Evolutionary conservation across 169 alveolate species (phyloP).

Genomic region (Plasmodium chabaudi): DNA sequence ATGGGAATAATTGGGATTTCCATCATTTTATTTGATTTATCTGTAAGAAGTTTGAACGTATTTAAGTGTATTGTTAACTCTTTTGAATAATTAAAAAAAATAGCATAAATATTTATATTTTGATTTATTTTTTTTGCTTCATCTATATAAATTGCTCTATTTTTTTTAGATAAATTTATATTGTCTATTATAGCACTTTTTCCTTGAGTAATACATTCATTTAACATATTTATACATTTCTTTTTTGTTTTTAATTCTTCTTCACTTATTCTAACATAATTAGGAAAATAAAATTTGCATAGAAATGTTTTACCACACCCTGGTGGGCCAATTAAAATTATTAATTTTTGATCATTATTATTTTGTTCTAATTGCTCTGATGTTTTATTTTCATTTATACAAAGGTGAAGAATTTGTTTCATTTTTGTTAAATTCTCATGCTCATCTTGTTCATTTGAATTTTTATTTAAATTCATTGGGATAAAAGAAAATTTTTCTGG

Average conservation of each 20-base stretch:
- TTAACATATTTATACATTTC: conserved; percentile 26
- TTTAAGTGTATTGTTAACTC: conserved; percentile 48
- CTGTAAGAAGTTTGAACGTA: conserved; percentile 52
- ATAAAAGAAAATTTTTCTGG: conserved; percentile 37
- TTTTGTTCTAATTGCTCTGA: neutral
- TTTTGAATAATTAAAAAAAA: conserved; percentile 57
- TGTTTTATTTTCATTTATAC: neutral
- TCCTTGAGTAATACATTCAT: conserved; percentile 13
- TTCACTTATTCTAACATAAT: conserved; percentile 13
- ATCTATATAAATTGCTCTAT: conserved; percentile 30
- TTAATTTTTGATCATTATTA: conserved; percentile 22
- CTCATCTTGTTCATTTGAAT: conserved; percentile 12
- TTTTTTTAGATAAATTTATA: conserved; percentile 22
- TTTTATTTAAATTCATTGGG: conserved; percentile 31
- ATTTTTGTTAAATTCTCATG: neutral
- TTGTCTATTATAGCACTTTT: conserved; percentile 64
- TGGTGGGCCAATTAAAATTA: conserved; percentile 54
- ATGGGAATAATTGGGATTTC: conserved; percentile 60
- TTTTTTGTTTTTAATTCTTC: conserved; percentile 30
- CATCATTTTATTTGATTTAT: conserved; percentile 9
- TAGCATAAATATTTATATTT: conserved; percentile 28
- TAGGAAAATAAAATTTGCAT: conserved; percentile 29
- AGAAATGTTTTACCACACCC: conserved; percentile 67
- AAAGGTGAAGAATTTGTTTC: neutral
- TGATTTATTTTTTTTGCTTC: conserved; percentile 51